Evolutionary conservation across 306 rosid genomes (phyloP).

Genomic region (Quercus glauca): DNA sequence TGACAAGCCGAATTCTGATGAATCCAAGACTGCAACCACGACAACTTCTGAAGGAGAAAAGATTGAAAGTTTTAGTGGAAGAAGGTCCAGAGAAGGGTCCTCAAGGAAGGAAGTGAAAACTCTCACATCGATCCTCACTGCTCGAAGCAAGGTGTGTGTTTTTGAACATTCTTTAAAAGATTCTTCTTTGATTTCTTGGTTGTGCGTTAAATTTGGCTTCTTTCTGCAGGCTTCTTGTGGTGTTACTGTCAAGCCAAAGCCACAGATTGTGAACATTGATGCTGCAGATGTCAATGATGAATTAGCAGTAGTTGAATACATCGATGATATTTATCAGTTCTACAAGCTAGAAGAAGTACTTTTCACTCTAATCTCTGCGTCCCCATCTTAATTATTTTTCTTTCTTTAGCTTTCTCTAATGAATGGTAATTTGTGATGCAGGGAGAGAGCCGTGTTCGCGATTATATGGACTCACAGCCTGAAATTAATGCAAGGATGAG

Average conservation of each 20-base stretch:
- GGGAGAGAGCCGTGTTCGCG: conserved; percentile 24
- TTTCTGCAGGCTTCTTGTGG: conserved; percentile 64
- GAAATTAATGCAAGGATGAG: conserved; percentile 55
- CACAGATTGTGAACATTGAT: conserved; percentile 53
- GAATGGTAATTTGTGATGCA: conserved; percentile 1
- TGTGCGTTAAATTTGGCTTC: neutral
- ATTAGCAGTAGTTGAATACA: conserved; percentile 70
- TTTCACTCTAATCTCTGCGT: neutral
- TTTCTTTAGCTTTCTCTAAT: neutral
- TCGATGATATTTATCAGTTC: conserved; percentile 67
- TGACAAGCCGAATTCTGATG: conserved; percentile 12
- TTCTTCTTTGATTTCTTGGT: neutral
- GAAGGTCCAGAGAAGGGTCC: conserved; percentile 27
- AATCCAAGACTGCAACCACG: conserved; percentile 27
- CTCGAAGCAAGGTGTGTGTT: conserved; percentile 70
- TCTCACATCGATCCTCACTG: conserved; percentile 59
- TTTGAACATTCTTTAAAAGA: neutral
- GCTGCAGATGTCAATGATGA: conserved; percentile 57
- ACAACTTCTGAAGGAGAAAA: conserved; percentile 43
- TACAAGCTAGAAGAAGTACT: conserved; percentile 52
- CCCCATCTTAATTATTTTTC: neutral
- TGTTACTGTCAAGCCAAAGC: conserved; percentile 35
- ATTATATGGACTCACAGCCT: conserved; percentile 48
- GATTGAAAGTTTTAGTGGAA: conserved; percentile 20
- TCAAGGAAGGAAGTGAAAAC: conserved; percentile 44